phyloP scores from a whole-genome alignment of 2,329 filamentous ascomycete species.

The Ceratocystis eucalypticola region DNA sequence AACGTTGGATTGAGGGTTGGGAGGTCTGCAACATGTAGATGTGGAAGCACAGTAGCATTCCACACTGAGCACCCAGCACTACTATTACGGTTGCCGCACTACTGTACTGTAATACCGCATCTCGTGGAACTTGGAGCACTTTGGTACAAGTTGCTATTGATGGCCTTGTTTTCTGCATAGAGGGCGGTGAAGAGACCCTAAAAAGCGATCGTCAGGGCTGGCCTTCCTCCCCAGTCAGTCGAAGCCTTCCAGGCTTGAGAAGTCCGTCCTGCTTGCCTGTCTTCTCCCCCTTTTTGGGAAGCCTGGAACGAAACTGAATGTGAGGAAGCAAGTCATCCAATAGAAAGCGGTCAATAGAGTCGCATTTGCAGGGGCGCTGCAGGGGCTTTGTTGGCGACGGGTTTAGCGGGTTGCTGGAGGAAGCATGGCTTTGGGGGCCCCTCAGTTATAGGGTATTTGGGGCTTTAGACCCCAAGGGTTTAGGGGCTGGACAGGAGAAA shows the following conservation, averaged over 20 bases:
- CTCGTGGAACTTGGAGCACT: too few species aligned
- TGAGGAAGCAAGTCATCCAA: not conserved
- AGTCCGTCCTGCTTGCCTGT: too few species aligned
- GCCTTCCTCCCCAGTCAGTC: too few species aligned
- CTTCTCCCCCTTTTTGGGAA: not conserved
- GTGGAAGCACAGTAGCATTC: not conserved
- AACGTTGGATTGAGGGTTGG: not conserved
- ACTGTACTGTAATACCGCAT: too few species aligned
- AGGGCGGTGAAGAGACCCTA: not conserved
- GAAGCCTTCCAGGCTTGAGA: too few species aligned
- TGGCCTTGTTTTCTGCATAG: too few species aligned
- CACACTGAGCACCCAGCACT: not conserved
- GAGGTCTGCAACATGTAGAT: not conserved
- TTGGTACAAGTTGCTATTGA: too few species aligned
- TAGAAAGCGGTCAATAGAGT: not conserved
- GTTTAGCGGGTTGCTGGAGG: not conserved
- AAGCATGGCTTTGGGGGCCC: not conserved
- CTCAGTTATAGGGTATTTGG: too few species aligned
- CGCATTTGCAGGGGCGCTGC: not conserved
- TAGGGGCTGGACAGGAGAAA: too few species aligned
- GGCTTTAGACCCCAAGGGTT: too few species aligned
- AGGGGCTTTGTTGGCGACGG: not conserved
- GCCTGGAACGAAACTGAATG: not conserved
- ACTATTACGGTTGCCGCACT: too few species aligned
- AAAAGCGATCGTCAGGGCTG: not conserved